A percentile compares a stretch with the other conserved stretches of the same genome.
Evolutionary conservation across 768 basidiomycete species (phyloP).

Genomic region (Infundibulicybe gibba): DNA sequence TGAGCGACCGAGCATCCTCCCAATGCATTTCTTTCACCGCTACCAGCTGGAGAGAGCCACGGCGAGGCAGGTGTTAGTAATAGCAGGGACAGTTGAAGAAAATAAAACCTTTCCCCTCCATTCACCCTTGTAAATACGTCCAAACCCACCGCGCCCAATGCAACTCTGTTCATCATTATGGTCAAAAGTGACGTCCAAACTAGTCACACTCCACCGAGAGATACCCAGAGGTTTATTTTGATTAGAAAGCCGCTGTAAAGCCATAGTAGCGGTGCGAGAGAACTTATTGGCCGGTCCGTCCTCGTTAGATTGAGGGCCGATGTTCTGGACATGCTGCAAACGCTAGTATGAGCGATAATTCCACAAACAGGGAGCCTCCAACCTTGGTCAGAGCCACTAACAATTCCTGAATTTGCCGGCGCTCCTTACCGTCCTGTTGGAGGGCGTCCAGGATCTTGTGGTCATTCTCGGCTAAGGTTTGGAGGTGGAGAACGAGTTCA

Average conservation of each 20-base stretch:
- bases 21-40: conserved; percentile 20
- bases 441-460: conserved; percentile 12
- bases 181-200: conserved; percentile 13
- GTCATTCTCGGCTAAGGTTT: conserved; percentile 11
- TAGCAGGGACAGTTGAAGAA: neutral
- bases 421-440: conserved; percentile 6
- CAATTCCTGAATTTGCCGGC: conserved; percentile 12
- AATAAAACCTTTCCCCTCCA: conserved; percentile 12
- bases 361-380: neutral
- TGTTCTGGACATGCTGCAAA: conserved; percentile 7
- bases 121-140: conserved; percentile 14
- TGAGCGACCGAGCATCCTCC: conserved; percentile 10
- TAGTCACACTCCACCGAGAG: conserved; percentile 13
- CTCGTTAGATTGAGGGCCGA: neutral
- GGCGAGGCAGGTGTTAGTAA: neutral
- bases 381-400: conserved; percentile 15
- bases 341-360: too few species aligned
- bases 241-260: conserved; percentile 11
- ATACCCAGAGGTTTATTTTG: neutral
- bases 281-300: conserved; percentile 11
- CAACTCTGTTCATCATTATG: conserved; percentile 1
- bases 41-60: conserved; percentile 6
- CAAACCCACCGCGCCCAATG: conserved; percentile 15
- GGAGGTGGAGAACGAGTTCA: conserved; percentile 8
- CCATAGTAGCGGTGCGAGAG: conserved; percentile 9